phyloP scores from a whole-genome alignment of 139 green algal genomes.

The Asterochloris sp. region DNA sequence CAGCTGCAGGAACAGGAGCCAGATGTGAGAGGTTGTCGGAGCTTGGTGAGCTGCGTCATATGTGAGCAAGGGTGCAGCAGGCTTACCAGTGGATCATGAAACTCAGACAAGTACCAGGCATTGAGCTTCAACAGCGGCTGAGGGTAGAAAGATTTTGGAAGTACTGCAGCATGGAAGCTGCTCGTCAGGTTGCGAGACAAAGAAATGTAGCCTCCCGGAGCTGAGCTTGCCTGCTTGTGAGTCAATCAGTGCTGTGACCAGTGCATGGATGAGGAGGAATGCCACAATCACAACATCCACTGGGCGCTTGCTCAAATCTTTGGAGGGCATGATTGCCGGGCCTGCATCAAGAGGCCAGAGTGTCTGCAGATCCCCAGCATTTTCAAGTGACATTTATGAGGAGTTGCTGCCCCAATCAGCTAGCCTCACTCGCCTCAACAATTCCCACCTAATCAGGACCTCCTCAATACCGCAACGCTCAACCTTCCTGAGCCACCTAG shows the following conservation, averaged over 20 bases:
- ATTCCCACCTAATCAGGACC: too few relatives aligned
- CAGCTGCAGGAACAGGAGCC: background rate
- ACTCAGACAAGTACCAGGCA: slow-evolving; percentile 4
- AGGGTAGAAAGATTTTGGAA: background rate
- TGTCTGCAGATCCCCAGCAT: too few relatives aligned
- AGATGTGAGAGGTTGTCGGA: background rate
- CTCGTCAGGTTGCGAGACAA: background rate
- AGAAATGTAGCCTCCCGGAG: too few relatives aligned
- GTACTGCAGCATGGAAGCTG: background rate
- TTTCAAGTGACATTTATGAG: too few relatives aligned
- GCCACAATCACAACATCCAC: slow-evolving; percentile 1
- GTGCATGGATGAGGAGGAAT: background rate
- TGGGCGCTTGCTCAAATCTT: background rate
- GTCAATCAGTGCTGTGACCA: background rate
- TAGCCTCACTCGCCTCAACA: too few relatives aligned
- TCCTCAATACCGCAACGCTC: too few relatives aligned
- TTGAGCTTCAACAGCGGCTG: background rate
- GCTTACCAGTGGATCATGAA: slow-evolving; percentile 4
- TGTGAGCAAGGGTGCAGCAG: background rate
- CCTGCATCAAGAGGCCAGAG: too few relatives aligned
- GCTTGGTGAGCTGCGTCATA: background rate
- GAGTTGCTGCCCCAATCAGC: too few relatives aligned
- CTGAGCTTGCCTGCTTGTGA: slow-evolving; percentile 2
- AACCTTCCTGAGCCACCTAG: too few relatives aligned
- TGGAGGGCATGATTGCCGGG: too few relatives aligned